These are phyloP conservation scores for Luzula sylvatica DNA, from an alignment of 176 grass and related monocot genomes.

Conservation along the genomic window DNA sequence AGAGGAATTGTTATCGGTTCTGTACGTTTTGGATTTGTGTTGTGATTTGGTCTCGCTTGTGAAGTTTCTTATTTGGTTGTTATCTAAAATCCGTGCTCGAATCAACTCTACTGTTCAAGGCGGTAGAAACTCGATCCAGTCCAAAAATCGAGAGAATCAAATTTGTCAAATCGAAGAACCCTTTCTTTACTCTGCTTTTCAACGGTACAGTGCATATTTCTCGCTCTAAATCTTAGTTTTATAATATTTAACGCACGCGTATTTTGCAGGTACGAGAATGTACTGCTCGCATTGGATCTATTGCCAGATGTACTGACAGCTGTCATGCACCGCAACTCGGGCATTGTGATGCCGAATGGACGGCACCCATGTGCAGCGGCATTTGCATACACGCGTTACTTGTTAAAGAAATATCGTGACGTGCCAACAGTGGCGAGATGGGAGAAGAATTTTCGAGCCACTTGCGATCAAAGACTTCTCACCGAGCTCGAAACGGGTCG, in stretches of 20 bases:
- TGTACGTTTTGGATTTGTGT: conserved; percentile 85
- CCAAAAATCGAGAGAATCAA: conserved; percentile 77
- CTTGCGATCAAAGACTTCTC: conserved; percentile 77
- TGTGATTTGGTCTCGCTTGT: conserved; percentile 70
- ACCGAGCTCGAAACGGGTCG: conserved; percentile 80
- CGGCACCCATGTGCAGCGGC: conserved; percentile 46
- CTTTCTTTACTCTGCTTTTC: conserved; percentile 84
- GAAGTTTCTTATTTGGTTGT: conserved; percentile 81
- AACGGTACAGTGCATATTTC: conserved; percentile 40
- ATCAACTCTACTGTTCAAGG: conserved; percentile 34
- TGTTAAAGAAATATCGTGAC: conserved; percentile 89
- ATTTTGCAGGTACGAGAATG: conserved; percentile 65
- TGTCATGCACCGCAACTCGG: conserved; percentile 39
- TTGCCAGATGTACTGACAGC: conserved; percentile 81
- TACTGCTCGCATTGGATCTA: conserved; percentile 67
- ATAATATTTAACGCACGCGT: too few relatives aligned
- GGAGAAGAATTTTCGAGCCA: conserved; percentile 72
- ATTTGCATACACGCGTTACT: conserved; percentile 72
- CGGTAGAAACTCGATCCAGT: conserved; percentile 39
- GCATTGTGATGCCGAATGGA: conserved; percentile 34
- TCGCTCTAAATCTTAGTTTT: too few relatives aligned
- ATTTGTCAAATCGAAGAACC: conserved; percentile 79
- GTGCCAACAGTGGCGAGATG: conserved; percentile 61
- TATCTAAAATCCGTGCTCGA: conserved; percentile 54
- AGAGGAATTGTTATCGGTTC: conserved; percentile 71